Evolutionary conservation across 352 stramenopile species (phyloP).

Genomic region (Globisporangium echinulatum): DNA sequence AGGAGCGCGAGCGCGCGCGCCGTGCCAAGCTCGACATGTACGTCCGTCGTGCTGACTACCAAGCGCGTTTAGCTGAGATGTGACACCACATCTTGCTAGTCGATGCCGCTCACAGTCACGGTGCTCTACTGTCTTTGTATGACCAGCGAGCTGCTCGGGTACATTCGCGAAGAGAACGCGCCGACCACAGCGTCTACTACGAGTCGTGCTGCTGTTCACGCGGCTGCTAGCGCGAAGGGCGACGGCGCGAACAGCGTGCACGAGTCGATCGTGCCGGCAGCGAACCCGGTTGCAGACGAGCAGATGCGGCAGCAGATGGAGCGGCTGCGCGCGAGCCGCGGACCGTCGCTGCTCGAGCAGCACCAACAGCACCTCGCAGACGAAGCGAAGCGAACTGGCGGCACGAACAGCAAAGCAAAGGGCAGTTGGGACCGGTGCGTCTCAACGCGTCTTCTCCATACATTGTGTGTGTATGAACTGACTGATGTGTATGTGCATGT

Average conservation of each 20-base stretch:
- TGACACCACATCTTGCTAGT: too few species aligned
- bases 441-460: not conserved
- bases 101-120: too few species aligned
- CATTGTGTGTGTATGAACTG: not conserved
- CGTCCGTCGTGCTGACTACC: not conserved
- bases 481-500: not conserved
- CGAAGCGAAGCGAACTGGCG: conserved; percentile 19
- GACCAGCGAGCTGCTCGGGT: conserved; percentile 70
- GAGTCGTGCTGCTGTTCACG: conserved; percentile 7
- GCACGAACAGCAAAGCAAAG: conserved; percentile 11
- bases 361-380: conserved; percentile 68
- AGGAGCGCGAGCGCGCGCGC: conserved; percentile 72
- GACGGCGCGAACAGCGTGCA: conserved; percentile 26
- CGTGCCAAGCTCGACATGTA: conserved; percentile 82
- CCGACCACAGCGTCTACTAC: conserved; percentile 16
- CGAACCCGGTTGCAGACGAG: conserved; percentile 57
- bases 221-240: not conserved
- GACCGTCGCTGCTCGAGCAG: conserved; percentile 70
- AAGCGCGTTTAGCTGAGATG: too few species aligned
- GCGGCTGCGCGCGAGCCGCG: conserved; percentile 39
- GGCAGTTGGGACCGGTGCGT: conserved; percentile 59
- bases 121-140: too few species aligned
- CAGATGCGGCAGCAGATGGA: conserved; percentile 73
- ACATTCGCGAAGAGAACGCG: conserved; percentile 69
- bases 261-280: conserved; percentile 59